These are phyloP conservation scores for Nicotiana tabacum DNA, from an alignment of 257 asterid genomes.

Conservation along the genomic window DNA sequence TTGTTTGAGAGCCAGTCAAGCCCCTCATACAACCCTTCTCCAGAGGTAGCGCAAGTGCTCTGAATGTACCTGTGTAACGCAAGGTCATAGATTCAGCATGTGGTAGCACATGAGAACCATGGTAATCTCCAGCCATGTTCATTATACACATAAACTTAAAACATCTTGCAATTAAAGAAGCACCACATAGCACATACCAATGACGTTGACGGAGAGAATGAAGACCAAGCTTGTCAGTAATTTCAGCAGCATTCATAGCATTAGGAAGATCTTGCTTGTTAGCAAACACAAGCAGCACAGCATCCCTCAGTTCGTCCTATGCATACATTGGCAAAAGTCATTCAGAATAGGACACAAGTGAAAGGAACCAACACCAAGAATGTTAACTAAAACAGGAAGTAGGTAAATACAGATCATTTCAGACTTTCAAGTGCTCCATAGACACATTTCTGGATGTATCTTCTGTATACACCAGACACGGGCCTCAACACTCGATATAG, in stretches of 20 bases:
- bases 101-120: neutral
- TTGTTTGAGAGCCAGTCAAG: slow-evolving; percentile 75
- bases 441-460: neutral
- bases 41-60: slow-evolving; percentile 75
- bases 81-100: neutral
- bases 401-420: neutral
- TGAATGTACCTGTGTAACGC: slow-evolving; percentile 54
- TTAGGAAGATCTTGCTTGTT: slow-evolving; percentile 74
- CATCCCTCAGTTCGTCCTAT: slow-evolving; percentile 64
- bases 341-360: neutral
- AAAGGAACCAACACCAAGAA: neutral
- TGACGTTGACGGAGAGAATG: slow-evolving; percentile 71
- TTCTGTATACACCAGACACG: neutral
- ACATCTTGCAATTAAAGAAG: neutral
- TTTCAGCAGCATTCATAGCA: slow-evolving; percentile 74
- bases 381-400: neutral
- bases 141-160: neutral
- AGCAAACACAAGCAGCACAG: slow-evolving; percentile 67
- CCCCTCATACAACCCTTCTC: slow-evolving; percentile 67
- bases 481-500: neutral
- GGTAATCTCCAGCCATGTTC: neutral
- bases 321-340: neutral
- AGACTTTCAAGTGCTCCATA: neutral
- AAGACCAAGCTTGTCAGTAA: slow-evolving; percentile 69
- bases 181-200: slow-evolving; percentile 27